Percentiles rank a stretch among this genome's conserved stretches.
Evolutionary conservation across 139 green algal genomes (phyloP).

Genomic region (Eudorina sp.): DNA sequence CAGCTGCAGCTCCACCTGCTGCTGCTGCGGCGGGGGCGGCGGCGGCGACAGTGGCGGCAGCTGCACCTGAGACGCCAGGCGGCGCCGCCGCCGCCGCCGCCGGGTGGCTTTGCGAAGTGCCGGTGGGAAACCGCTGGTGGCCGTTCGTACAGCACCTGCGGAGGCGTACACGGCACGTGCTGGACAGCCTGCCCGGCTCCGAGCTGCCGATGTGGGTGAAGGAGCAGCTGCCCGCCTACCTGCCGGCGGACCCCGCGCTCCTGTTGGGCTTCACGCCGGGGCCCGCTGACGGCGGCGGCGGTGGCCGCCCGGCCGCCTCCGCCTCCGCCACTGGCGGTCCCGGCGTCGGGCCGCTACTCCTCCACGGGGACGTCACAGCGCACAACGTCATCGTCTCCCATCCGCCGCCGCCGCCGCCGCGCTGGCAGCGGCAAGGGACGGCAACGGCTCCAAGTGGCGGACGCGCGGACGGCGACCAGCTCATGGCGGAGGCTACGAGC

Average conservation of each 20-base stretch:
- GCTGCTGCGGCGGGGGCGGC: background rate
- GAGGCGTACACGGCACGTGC: background rate
- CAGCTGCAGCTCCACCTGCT: background rate
- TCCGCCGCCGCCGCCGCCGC: background rate
- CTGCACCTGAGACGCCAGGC: too few relatives aligned
- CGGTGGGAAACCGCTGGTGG: slow-evolving; percentile 16
- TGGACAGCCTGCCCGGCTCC: background rate
- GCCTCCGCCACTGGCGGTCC: background rate
- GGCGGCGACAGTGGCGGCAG: background rate
- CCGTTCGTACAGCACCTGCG: slow-evolving; percentile 35
- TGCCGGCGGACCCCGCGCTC: slow-evolving; percentile 26
- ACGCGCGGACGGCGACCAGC: too few relatives aligned
- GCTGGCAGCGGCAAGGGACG: background rate
- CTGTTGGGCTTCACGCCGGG: slow-evolving; percentile 11
- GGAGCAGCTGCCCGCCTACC: background rate
- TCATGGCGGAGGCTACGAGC: too few relatives aligned
- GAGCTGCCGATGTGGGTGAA: background rate
- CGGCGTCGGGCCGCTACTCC: slow-evolving; percentile 14
- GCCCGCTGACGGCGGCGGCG: background rate
- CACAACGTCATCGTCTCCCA: slow-evolving; percentile 16
- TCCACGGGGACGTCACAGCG: slow-evolving; percentile 28
- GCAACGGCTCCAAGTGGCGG: too few relatives aligned
- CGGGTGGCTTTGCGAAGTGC: background rate
- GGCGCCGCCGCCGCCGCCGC: background rate
- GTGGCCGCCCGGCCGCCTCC: background rate